Conservation (phyloP, 495 filamentous ascomycete genomes). For the Penicillium dipodomyicola region DNA sequence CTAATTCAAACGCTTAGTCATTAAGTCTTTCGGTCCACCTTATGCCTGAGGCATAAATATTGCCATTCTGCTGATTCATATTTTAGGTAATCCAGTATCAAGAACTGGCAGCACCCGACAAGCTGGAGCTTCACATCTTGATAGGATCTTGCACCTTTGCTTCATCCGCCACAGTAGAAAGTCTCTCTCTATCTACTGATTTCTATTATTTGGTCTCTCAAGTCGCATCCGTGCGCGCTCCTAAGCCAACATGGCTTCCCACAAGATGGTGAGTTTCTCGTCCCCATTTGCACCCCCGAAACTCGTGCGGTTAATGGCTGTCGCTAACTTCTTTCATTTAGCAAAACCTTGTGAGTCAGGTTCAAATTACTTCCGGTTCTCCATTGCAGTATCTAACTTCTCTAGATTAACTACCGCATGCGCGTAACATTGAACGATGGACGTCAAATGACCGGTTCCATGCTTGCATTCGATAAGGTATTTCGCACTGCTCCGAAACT, state of each 20-base stretch:
- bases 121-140: conserved; percentile 25
- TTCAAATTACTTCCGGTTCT: background rate
- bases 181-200: conserved; percentile 24
- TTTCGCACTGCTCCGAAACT: conserved; percentile 12
- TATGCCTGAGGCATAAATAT: background rate
- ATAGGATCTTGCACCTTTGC: conserved; percentile 21
- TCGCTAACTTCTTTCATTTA: conserved; percentile 67
- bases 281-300: conserved; percentile 25
- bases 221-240: conserved; percentile 69
- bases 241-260: conserved; percentile 68
- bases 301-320: conserved; percentile 57
- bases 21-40: background rate
- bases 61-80: background rate
- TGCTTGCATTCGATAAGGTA: conserved; percentile 98
- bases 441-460: conserved; percentile 93
- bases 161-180: conserved; percentile 24
- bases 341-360: conserved; percentile 90
- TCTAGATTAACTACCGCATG: conserved; percentile 98
- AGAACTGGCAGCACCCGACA: conserved; percentile 23
- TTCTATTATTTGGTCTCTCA: conserved; percentile 53
- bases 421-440: conserved; percentile 92
- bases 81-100: conserved; percentile 22
- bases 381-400: conserved; percentile 27
- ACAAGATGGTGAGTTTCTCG: conserved; percentile 88
- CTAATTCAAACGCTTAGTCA: background rate